These are phyloP conservation scores for Carex sylvatica DNA, from an alignment of 202 grass and related monocot species.

Conservation along the genomic window DNA sequence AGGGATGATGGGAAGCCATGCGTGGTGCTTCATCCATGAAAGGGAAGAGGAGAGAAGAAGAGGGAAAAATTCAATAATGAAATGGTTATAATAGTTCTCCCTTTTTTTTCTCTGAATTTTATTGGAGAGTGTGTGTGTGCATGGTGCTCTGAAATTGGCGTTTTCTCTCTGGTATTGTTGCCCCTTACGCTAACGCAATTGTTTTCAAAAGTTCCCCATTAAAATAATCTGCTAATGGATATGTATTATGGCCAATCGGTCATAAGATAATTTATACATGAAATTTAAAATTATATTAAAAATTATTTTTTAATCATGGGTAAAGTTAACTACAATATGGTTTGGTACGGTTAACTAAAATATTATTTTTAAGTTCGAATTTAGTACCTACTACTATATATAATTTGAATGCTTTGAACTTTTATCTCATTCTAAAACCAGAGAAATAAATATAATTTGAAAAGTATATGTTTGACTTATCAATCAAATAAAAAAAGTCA, in stretches of 20 bases:
- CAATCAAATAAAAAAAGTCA: too few relatives aligned
- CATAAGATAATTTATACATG: too few relatives aligned
- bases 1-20: background rate
- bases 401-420: too few relatives aligned
- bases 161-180: constrained; percentile 13
- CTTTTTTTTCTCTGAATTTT: constrained; percentile 13
- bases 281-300: too few relatives aligned
- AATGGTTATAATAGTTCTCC: background rate
- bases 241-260: background rate
- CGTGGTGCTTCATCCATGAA: background rate
- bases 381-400: too few relatives aligned
- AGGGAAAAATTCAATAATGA: background rate
- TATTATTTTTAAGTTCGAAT: too few relatives aligned
- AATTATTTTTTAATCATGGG: too few relatives aligned
- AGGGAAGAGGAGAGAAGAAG: background rate
- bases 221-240: background rate
- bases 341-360: too few relatives aligned
- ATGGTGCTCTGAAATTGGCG: background rate
- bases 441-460: background rate
- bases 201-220: background rate
- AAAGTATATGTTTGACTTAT: background rate
- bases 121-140: background rate
- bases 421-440: too few relatives aligned
- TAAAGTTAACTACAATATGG: too few relatives aligned
- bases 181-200: background rate